phyloP scores from a whole-genome alignment of 306 rosid genomes.

The Acacia confusa region DNA sequence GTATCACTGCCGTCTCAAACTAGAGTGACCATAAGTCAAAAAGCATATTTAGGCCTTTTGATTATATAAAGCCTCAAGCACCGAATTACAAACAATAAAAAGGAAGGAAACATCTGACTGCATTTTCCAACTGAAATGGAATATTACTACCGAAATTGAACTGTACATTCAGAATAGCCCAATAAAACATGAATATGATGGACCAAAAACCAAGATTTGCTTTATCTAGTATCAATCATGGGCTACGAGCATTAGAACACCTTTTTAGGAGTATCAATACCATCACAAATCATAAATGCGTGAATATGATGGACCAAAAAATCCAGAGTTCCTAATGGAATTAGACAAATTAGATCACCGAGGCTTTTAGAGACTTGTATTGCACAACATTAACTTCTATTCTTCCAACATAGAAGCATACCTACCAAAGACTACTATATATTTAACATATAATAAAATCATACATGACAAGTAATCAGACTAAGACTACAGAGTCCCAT shows the following conservation, averaged over 20 bases:
- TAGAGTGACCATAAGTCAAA: not conserved
- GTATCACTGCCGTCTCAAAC: not conserved
- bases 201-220: too few relatives aligned
- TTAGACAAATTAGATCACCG: not conserved
- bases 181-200: too few relatives aligned
- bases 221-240: too few relatives aligned
- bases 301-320: too few relatives aligned
- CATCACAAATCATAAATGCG: too few relatives aligned
- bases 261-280: too few relatives aligned
- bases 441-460: constrained; percentile 38
- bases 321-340: too few relatives aligned
- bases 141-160: too few relatives aligned
- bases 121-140: too few relatives aligned
- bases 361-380: constrained; percentile 16
- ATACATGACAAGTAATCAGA: constrained; percentile 31
- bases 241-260: too few relatives aligned
- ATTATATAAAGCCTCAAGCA: not conserved
- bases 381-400: constrained; percentile 20
- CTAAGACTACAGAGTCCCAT: constrained; percentile 27
- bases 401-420: constrained; percentile 30
- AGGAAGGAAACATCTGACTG: not conserved
- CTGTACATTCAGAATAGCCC: too few relatives aligned
- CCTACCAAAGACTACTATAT: constrained; percentile 31
- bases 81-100: not conserved
- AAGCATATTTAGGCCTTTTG: not conserved